A percentile compares a stretch with the other conserved stretches of the same genome.
phyloP scores from a whole-genome alignment of 1,284 basidiomycete genomes.

The Leccinum subrobustum region DNA sequence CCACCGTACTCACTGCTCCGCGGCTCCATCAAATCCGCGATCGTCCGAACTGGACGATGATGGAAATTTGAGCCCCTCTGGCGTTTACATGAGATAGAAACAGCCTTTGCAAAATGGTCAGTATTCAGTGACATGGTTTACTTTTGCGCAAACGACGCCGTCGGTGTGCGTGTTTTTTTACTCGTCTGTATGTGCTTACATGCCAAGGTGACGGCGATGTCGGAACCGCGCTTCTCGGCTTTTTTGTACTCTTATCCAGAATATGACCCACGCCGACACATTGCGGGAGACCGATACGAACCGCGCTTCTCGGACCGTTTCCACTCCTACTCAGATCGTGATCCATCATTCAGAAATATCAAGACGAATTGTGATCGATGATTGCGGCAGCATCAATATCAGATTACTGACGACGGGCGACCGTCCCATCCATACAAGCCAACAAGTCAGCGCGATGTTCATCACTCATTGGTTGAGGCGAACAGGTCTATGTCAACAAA shows the following conservation, averaged over 20 bases:
- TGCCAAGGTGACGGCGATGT: conserved; percentile 59
- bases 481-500: background rate
- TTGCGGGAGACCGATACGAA: conserved; percentile 37
- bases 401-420: conserved; percentile 92
- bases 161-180: conserved; percentile 52
- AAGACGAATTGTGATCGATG: conserved; percentile 43
- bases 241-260: conserved; percentile 69
- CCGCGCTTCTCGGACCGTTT: background rate
- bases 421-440: conserved; percentile 82
- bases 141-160: background rate
- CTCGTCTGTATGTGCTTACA: conserved; percentile 82
- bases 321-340: background rate
- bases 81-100: conserved; percentile 87
- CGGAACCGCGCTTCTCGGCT: conserved; percentile 83
- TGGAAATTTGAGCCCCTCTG: conserved; percentile 40
- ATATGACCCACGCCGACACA: conserved; percentile 48
- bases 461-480: conserved; percentile 82
- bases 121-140: conserved; percentile 21
- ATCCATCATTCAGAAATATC: background rate
- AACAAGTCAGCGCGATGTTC: background rate
- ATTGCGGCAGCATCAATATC: conserved; percentile 68
- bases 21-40: background rate
- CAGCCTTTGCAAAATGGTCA: conserved; percentile 83
- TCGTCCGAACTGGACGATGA: background rate
- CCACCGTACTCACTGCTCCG: background rate